Conservation (phyloP, 768 basidiomycete species). For the Pleurotus sapidus region DNA sequence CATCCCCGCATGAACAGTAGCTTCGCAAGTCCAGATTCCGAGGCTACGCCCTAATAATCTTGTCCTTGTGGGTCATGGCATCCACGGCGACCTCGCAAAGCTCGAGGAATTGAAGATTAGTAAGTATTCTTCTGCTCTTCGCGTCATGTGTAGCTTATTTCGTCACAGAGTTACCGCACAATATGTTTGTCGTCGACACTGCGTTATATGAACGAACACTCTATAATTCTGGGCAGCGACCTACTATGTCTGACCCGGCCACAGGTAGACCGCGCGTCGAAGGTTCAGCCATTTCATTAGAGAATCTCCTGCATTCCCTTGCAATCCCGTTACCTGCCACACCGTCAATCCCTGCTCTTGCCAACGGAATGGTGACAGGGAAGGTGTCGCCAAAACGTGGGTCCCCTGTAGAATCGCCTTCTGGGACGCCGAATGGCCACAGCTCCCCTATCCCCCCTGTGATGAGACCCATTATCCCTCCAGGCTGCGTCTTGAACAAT, state of each 20-base stretch:
- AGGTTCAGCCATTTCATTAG: slow-evolving; percentile 59
- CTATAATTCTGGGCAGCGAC: slow-evolving; percentile 54
- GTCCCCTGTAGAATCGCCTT: slow-evolving; percentile 14
- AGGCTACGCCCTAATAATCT: slow-evolving; percentile 64
- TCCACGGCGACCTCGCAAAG: slow-evolving; percentile 51
- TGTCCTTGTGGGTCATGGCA: slow-evolving; percentile 66
- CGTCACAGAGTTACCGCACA: slow-evolving; percentile 64
- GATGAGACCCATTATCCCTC: slow-evolving; percentile 25
- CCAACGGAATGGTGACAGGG: background rate
- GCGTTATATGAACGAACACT: slow-evolving; percentile 61
- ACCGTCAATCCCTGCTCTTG: slow-evolving; percentile 2
- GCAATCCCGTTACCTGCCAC: slow-evolving; percentile 33
- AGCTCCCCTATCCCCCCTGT: background rate
- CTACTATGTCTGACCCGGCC: slow-evolving; percentile 59
- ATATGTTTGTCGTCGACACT: slow-evolving; percentile 67
- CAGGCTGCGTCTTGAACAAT: slow-evolving; percentile 55
- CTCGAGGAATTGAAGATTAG: slow-evolving; percentile 82
- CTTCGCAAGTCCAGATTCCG: slow-evolving; percentile 73
- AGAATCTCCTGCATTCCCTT: slow-evolving; percentile 60
- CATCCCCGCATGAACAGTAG: slow-evolving; percentile 43
- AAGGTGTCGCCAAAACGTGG: slow-evolving; percentile 1
- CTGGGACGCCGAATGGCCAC: background rate
- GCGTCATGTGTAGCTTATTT: background rate
- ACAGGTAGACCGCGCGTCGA: slow-evolving; percentile 48
- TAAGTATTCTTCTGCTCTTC: slow-evolving; percentile 31